Conservation (phyloP, 176 grass and related monocot genomes). For the Oryza rufipogon region DNA sequence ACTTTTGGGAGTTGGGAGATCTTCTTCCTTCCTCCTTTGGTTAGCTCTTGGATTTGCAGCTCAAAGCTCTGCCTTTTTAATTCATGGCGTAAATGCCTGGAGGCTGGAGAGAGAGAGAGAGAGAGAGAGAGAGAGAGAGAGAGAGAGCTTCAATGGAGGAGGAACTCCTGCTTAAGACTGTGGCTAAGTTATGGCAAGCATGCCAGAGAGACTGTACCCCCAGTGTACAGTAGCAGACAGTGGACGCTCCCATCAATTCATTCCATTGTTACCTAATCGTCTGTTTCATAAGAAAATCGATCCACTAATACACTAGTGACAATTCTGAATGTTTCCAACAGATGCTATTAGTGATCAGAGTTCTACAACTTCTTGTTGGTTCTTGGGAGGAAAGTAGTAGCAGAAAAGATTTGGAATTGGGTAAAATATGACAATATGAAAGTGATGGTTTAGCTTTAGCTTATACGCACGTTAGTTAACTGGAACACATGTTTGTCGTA, state of each 20-base stretch:
- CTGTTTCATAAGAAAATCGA: neutral
- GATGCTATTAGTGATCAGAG: neutral
- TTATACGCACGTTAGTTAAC: constrained; percentile 22
- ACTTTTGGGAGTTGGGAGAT: neutral
- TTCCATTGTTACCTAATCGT: neutral
- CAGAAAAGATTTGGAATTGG: neutral
- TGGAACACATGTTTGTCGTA: neutral
- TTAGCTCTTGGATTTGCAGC: neutral
- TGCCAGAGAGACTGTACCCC: neutral
- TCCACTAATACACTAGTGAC: neutral
- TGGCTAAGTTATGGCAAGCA: neutral
- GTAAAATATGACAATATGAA: neutral
- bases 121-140: neutral
- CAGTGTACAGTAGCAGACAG: neutral
- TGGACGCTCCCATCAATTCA: neutral
- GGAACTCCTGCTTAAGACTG: neutral
- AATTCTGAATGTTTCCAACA: neutral
- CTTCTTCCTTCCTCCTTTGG: neutral
- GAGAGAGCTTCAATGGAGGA: neutral
- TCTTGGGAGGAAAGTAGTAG: neutral
- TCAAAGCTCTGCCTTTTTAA: neutral
- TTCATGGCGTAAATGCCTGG: neutral
- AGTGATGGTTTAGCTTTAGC: neutral
- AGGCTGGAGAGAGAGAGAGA: too few relatives aligned
- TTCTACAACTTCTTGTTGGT: neutral